Base-by-base conservation (phyloP, 805 yeast genomes). In the Sugiyamaella valdiviana region DNA sequence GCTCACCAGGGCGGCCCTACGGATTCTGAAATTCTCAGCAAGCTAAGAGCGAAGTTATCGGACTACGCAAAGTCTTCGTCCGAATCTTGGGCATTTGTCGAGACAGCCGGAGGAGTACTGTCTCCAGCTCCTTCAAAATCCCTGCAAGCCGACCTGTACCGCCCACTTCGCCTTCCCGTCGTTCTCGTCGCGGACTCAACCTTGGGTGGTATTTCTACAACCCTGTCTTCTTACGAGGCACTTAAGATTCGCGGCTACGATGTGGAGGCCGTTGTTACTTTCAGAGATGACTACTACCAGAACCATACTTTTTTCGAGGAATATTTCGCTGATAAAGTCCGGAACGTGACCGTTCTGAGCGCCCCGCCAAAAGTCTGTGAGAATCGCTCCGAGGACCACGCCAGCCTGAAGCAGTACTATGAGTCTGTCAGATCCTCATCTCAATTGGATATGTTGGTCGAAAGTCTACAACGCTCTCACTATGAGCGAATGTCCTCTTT, bases 31-130 rank as follows among this genome's bases (percentile, higher is more conserved):
- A 16, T 52, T n/a, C 36, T 48, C 17, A 14, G 23, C 6, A 14
- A 35, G 15, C 6, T 35, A 3, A 19, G n/a, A 3, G 9, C 24
- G 15, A 38, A 36, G 15, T 22, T 44, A 12, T 17, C 21, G 39
- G 19, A 42, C n/a, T 32, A 44, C 16, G 44, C 40, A 5, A 29
- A n/a, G n/a, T n/a, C 20, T 14, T n/a, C 35, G 17, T 17, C 21
- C 10, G 15, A 19, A 14, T 23, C 26, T 2, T 57, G 52, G 51
- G 54, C 52, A 22, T 40, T 57, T 12, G 51, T 55, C 7, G 60
- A 57, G 49, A 53, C 60, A 6, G 60, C 60, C 23, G 60, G 60
- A 9, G 60, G 60, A 2, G 57, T 49, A 5, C 46, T 55, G 16
- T 56, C 60, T 17, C 60, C 60, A 2, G 41, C 50, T 7, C 56